Conservation (phyloP, 2,329 filamentous ascomycete genomes). For the Helotiales sp. region DNA sequence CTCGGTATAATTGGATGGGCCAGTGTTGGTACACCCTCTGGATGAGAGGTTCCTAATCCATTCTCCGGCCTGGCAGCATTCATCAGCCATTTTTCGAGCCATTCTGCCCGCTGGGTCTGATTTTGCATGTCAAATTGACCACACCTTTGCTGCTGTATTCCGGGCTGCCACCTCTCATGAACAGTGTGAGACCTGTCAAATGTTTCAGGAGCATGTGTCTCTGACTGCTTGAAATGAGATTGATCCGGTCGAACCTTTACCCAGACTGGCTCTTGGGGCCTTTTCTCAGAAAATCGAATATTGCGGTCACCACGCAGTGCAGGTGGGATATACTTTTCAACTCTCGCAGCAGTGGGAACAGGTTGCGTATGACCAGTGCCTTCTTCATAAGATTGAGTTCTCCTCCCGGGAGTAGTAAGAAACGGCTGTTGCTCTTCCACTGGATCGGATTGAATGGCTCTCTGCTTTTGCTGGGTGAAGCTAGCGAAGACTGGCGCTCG, state of each 20-base stretch:
- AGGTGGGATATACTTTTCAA: slow-evolving; percentile 11
- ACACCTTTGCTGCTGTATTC: too few species aligned
- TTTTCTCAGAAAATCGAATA: neutral
- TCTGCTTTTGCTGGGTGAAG: neutral
- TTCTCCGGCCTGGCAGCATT: neutral
- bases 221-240: neutral
- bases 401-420: neutral
- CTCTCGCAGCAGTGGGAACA: neutral
- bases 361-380: neutral
- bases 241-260: neutral
- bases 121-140: neutral
- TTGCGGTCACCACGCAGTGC: slow-evolving; percentile 3
- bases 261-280: slow-evolving; percentile 10
- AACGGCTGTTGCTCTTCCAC: neutral
- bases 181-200: neutral
- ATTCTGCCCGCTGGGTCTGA: neutral
- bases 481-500: neutral
- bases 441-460: neutral
- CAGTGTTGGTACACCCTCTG: neutral
- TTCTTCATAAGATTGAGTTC: slow-evolving; percentile 2
- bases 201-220: neutral
- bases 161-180: neutral
- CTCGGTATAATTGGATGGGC: neutral
- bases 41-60: neutral
- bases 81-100: neutral